Evolutionary conservation across 1,139 yeast genomes (phyloP).

Genomic region (Entelexis paramagnoliae): DNA sequence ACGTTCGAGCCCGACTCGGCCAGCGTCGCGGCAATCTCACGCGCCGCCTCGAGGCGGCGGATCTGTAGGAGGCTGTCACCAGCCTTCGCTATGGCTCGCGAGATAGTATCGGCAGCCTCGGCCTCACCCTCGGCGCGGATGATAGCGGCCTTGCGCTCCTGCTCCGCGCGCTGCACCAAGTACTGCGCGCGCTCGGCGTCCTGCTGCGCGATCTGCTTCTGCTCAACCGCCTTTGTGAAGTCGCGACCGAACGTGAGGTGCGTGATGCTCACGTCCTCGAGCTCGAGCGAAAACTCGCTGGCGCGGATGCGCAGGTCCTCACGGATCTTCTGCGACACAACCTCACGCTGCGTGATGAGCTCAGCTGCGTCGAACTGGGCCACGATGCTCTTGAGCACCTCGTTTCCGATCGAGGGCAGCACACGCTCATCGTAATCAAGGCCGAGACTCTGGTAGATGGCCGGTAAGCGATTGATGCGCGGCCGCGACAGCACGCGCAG

Average conservation of each 20-base stretch:
- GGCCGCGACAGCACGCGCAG: slow-evolving; percentile 92
- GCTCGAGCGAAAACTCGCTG: slow-evolving; percentile 72
- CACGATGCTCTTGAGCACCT: slow-evolving; percentile 85
- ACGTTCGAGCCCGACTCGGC: slow-evolving; percentile 68
- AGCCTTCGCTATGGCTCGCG: slow-evolving; percentile 84
- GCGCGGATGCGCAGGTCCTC: slow-evolving; percentile 81
- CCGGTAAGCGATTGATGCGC: slow-evolving; percentile 69
- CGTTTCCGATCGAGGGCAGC: slow-evolving; percentile 93
- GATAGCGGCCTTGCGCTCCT: slow-evolving; percentile 88
- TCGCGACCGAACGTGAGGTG: slow-evolving; percentile 97
- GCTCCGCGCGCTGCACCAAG: slow-evolving; percentile 93
- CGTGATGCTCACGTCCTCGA: slow-evolving; percentile 96
- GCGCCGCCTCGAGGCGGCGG: slow-evolving; percentile 92
- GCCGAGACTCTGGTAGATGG: slow-evolving; percentile 80
- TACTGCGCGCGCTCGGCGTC: slow-evolving; percentile 97
- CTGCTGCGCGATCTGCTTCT: slow-evolving; percentile 98
- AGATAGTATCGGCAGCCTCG: slow-evolving; percentile 91
- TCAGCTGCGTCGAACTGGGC: slow-evolving; percentile 99
- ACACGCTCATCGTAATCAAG: slow-evolving; percentile 95
- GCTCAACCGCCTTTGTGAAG: slow-evolving; percentile 97
- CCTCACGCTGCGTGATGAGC: slow-evolving; percentile 91
- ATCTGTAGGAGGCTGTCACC: slow-evolving; percentile 94
- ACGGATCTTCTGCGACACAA: slow-evolving; percentile 81
- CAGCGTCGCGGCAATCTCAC: slow-evolving; percentile 83
- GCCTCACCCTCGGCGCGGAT: slow-evolving; percentile 99